Evolutionary conservation across 2,329 filamentous ascomycete species (phyloP), one percentile per base, ranked within the genome.

Genomic region (Colletotrichum simmondsii): DNA sequence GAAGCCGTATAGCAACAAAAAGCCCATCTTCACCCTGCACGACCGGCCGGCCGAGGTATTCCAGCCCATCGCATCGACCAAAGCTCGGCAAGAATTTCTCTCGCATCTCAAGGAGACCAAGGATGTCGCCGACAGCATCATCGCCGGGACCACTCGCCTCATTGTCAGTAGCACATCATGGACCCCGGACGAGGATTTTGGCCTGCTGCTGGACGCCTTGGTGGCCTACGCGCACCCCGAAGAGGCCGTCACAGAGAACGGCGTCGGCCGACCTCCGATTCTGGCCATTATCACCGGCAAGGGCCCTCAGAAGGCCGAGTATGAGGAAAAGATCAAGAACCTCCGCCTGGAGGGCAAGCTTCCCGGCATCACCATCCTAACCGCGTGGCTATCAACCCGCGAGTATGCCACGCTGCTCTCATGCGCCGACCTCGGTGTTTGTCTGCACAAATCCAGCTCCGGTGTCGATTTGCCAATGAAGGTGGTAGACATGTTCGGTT

Each of bases 391-490:
- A 22, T 93, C 91, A 10, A 92, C 94, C 5, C 87, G 90, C 67
- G 93, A 98, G 81, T 99, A 99, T 80, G 96, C 97, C 1, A 87
- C 86, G 1, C 88, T 99, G 4, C 90, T 99, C 35, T 94, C 93
- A 12, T 92, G 92, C 57, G 95, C 97, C 3, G 96, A 98, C 78
- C 86, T 99, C 0, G 97, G 97, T 11, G 91, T 99, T 28, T 97
- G 94, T 69, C 86, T 99, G 30, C 97, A 99, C 84, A 98, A 91
- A 75, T 98, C 95, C 16, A 97, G 94, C 76, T 98, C 95, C 2
- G 97, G 97, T 1, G 95, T 99, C 0, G 97, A 99, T 82, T 86
- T 99, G 24, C 97, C 97, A 0, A 99, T 99, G 97, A 99, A 99
- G 84, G 95, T 99, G 1, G 95, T 99, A 16, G 97, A 99, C 81